phyloP scores from a whole-genome alignment of 257 asterid genomes.

The Mitragyna speciosa region DNA sequence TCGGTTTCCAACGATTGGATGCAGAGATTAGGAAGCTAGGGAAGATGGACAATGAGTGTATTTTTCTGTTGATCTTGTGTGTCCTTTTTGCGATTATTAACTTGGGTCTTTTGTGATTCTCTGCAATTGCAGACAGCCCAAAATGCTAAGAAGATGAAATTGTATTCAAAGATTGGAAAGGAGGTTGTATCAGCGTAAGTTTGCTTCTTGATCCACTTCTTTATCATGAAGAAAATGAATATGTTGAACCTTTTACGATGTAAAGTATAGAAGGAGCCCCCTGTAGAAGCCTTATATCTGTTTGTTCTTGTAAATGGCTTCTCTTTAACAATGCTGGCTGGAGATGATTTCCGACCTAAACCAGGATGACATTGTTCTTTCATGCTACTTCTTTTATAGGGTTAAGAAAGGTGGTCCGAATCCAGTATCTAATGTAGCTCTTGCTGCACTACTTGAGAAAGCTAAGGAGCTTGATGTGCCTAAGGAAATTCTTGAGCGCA shows the following conservation, averaged over 20 bases:
- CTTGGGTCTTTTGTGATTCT: slow-evolving; percentile 15
- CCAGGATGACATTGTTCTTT: not conserved
- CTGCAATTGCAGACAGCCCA: slow-evolving; percentile 62
- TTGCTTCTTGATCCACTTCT: slow-evolving; percentile 14
- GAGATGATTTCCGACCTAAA: too few relatives aligned
- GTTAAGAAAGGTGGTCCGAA: slow-evolving; percentile 86
- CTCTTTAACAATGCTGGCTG: not conserved
- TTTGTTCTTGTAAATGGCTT: not conserved
- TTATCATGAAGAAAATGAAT: not conserved
- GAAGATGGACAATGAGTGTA: not conserved
- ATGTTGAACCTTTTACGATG: too few relatives aligned
- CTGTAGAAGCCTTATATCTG: not conserved
- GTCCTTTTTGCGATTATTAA: slow-evolving; percentile 13
- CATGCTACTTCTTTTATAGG: slow-evolving; percentile 40
- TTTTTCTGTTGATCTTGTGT: not conserved
- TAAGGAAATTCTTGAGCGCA: slow-evolving; percentile 76
- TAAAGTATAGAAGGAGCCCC: too few relatives aligned
- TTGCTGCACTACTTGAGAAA: slow-evolving; percentile 79
- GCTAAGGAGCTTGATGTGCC: slow-evolving; percentile 92
- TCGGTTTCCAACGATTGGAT: not conserved
- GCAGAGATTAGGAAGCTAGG: not conserved
- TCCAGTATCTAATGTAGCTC: slow-evolving; percentile 69
- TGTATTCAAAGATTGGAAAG: slow-evolving; percentile 78
- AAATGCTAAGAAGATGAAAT: slow-evolving; percentile 77
- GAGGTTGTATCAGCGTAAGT: slow-evolving; percentile 96